Evolutionary conservation across 83 land plant genomes (phyloP).

Genomic region (Picea mariana): DNA sequence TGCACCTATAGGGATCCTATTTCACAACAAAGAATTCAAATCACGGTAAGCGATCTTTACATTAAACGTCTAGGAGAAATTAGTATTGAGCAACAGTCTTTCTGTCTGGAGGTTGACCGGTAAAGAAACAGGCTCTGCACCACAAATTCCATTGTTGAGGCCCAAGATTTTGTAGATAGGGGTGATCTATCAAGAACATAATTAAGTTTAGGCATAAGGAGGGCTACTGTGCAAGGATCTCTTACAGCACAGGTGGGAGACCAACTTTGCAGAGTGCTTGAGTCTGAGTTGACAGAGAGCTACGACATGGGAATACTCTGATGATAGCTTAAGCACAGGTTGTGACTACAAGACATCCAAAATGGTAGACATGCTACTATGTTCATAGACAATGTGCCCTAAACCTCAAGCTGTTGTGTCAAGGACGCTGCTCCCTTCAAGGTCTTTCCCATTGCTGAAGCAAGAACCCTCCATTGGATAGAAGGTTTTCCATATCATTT

Average conservation of each 20-base stretch:
- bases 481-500: too few species aligned
- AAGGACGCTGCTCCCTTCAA: conserved; percentile 9
- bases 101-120: conserved; percentile 31
- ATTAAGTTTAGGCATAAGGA: too few species aligned
- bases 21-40: conserved; percentile 11
- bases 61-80: conserved; percentile 12
- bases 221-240: too few species aligned
- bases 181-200: too few species aligned
- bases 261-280: too few species aligned
- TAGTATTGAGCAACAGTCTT: neutral
- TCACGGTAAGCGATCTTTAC: neutral
- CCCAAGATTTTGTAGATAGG: neutral
- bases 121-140: conserved; percentile 21
- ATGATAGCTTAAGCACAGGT: neutral
- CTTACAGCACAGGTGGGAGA: too few species aligned
- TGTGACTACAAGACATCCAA: conserved; percentile 37
- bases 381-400: conserved; percentile 18
- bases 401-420: conserved; percentile 5
- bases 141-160: conserved; percentile 21
- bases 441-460: neutral
- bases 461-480: neutral
- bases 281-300: conserved; percentile 21
- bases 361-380: conserved; percentile 34
- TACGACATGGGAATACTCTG: conserved; percentile 21
- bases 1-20: conserved; percentile 26